A percentile compares a stretch with the other conserved stretches of the same genome.
Conservation (phyloP, 83 land plant genomes). For the Thuja plicata region DNA sequence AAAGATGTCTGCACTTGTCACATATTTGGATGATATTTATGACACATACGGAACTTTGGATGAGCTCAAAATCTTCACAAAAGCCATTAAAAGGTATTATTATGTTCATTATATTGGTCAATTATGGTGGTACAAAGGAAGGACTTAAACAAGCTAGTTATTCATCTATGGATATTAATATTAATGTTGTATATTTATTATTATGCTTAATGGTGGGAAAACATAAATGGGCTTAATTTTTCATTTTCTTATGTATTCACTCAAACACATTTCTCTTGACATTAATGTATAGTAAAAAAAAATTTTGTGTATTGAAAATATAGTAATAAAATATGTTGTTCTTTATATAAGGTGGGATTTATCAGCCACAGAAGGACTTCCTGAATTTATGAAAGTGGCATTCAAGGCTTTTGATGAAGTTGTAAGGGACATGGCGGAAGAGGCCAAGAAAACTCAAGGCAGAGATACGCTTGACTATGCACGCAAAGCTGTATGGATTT, state of each 20-base stretch:
- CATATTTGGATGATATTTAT: conserved; percentile 42
- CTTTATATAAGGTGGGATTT: conserved; percentile 33
- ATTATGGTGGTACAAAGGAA: too few relatives aligned
- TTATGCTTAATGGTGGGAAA: too few relatives aligned
- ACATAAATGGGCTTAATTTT: too few relatives aligned
- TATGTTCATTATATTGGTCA: too few relatives aligned
- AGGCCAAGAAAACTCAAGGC: conserved; percentile 23
- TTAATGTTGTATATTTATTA: too few relatives aligned
- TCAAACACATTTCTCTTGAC: too few relatives aligned
- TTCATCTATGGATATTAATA: too few relatives aligned
- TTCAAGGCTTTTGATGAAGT: conserved; percentile 25
- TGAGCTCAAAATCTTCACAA: conserved; percentile 44
- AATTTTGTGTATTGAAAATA: too few relatives aligned
- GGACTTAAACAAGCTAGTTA: too few relatives aligned
- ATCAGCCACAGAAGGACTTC: conserved; percentile 25
- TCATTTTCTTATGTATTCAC: too few relatives aligned
- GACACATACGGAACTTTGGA: conserved; percentile 49
- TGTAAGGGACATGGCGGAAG: conserved; percentile 16
- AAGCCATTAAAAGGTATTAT: conserved; percentile 27
- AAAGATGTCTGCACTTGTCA: conserved; percentile 9
- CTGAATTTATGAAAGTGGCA: conserved; percentile 39
- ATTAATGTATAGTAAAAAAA: too few relatives aligned
- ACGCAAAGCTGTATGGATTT: conserved; percentile 24
- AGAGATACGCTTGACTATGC: conserved; percentile 14
- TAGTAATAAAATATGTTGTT: too few relatives aligned